Base-by-base conservation (phyloP, 1,139 yeast species). In the Scheffersomyces titani region DNA sequence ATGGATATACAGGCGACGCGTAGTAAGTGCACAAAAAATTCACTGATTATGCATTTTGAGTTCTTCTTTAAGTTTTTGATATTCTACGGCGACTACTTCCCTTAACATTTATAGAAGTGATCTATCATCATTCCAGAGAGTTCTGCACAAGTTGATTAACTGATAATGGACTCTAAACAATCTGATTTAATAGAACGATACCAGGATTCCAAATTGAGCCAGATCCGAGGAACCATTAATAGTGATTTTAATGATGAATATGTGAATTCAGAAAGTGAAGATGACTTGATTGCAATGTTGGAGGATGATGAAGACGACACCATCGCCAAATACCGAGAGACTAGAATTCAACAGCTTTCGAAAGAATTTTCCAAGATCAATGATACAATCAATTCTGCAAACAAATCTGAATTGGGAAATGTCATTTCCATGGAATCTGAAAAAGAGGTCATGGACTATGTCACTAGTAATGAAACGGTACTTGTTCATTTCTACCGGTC, bases 401-500 rank as follows among this genome's bases (percentile, higher is more conserved):
- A 75, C 3, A 72, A 71, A 40, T 77, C 73, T 6, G 80, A 76
- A 2, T 73, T 78, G 57, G 87, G 87, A 5, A 63, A 67, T 44
- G 70, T 86, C 21, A 69, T 69, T 50, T 72, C 71, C 3, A 61
- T 84, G 19, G 65, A 67, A 0, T 76, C 77, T 40, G 96, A 90
- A 67, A 83, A 84, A 58, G 80, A 78, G 50, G 73, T 89, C 30
- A 81, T 90, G 75, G 79, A 80, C 48, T 65, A 75, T 2, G 83
- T 87, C 1, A 73, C 87, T 0, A 66, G 71, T 1, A 67, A 75
- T 1, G 77, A 74, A 20, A 66, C 69, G n/a, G 78, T 81, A 3
- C 76, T 90, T 1, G 81, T 90, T 3, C 91, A 89, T 65, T 89
- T 91, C 65, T 86, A 80, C 64, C 87, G 88, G 61, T 85, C 85